Evolutionary conservation across 2,329 filamentous ascomycete species (phyloP).

Genomic region (Aspergillus sp.): DNA sequence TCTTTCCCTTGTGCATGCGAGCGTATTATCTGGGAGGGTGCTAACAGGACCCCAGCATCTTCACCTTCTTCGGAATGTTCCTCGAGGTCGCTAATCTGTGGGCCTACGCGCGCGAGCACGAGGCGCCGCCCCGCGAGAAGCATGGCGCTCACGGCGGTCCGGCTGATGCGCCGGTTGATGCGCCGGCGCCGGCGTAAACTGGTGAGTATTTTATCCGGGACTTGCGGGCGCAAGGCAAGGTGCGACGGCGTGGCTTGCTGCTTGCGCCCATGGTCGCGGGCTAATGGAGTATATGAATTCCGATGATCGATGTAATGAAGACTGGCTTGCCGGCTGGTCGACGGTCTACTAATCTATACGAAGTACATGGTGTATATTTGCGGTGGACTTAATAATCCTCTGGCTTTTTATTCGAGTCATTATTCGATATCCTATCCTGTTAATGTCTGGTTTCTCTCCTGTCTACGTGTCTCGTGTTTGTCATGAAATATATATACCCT

Average conservation of each 20-base stretch:
- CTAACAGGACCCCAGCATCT: slow-evolving; percentile 31
- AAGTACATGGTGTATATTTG: too few relatives aligned
- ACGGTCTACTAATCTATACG: too few relatives aligned
- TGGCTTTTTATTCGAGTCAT: too few relatives aligned
- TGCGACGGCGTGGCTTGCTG: not conserved
- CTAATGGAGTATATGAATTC: not conserved
- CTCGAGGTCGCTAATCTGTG: slow-evolving; percentile 37
- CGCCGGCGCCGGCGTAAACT: slow-evolving; percentile 9
- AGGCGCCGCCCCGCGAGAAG: slow-evolving; percentile 22
- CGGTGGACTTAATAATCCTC: too few relatives aligned
- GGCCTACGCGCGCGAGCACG: slow-evolving; percentile 27
- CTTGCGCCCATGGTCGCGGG: not conserved
- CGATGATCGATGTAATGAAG: not conserved
- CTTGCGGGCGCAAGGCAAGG: too few relatives aligned
- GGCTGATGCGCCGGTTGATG: slow-evolving; percentile 14
- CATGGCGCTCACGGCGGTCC: slow-evolving; percentile 18
- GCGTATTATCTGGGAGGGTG: not conserved
- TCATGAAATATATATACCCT: too few relatives aligned
- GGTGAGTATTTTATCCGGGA: not conserved
- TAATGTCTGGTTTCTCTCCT: too few relatives aligned
- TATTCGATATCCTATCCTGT: too few relatives aligned
- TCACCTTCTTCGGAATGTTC: slow-evolving; percentile 38
- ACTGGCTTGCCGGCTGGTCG: too few relatives aligned
- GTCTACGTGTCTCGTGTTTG: too few relatives aligned
- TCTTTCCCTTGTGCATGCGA: not conserved